These are phyloP conservation scores for Yamadazyma takamatsuzukensis DNA, from an alignment of 805 yeast species.

Conservation along the genomic window DNA sequence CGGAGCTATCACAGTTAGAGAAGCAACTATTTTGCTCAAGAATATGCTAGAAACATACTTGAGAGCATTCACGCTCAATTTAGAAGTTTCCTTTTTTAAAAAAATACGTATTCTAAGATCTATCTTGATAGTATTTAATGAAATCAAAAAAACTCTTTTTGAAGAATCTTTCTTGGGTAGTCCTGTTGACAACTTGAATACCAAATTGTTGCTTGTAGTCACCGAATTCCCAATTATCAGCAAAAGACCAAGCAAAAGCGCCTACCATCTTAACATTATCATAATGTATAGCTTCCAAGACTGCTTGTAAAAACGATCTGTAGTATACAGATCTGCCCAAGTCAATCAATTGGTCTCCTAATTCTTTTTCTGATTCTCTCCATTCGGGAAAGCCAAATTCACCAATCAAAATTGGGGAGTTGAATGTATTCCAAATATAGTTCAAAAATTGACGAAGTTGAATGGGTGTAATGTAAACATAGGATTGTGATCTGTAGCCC, in stretches of 20 bases:
- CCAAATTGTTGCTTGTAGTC: slow-evolving; percentile 20
- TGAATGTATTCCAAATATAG: slow-evolving; percentile 20
- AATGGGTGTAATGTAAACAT: slow-evolving; percentile 20
- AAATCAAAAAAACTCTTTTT: slow-evolving; percentile 19
- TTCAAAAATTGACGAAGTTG: slow-evolving; percentile 23
- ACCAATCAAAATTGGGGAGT: slow-evolving; percentile 23
- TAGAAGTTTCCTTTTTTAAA: too few relatives aligned
- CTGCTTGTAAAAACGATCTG: slow-evolving; percentile 22
- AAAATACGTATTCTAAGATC: too few relatives aligned
- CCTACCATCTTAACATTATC: slow-evolving; percentile 26
- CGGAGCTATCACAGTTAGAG: too few relatives aligned
- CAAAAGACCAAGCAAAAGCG: slow-evolving; percentile 29
- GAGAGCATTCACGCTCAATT: too few relatives aligned
- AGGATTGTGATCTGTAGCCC: slow-evolving; percentile 19
- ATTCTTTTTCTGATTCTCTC: slow-evolving; percentile 22
- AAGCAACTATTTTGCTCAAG: too few relatives aligned
- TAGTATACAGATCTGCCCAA: slow-evolving; percentile 25
- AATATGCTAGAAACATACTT: too few relatives aligned
- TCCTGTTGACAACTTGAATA: slow-evolving; percentile 22
- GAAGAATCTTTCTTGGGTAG: slow-evolving; percentile 22
- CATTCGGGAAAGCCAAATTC: slow-evolving; percentile 33
- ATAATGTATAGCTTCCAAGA: slow-evolving; percentile 19
- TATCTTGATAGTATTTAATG: slow-evolving; percentile 12
- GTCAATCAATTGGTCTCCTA: slow-evolving; percentile 24
- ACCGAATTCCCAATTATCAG: slow-evolving; percentile 34